Evolutionary conservation across 1,284 basidiomycete species (phyloP).

Genomic region (Puccinia horiana): DNA sequence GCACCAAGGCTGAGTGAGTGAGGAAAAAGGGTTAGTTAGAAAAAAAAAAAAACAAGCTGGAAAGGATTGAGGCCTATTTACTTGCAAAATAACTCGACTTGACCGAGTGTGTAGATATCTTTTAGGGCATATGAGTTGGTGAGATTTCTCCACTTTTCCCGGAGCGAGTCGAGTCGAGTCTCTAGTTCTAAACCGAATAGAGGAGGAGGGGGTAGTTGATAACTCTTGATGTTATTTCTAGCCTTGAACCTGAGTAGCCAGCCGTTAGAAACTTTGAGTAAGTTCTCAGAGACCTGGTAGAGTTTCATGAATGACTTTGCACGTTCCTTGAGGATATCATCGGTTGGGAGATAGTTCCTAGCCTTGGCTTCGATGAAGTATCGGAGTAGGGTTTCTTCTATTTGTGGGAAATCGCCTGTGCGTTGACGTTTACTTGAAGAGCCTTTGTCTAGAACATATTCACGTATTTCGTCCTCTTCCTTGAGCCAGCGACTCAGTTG

Average conservation of each 20-base stretch:
- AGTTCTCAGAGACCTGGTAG: constrained; percentile 9
- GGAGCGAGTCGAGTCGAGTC: not conserved
- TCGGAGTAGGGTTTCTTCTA: constrained; percentile 36
- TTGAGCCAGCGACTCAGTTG: constrained; percentile 47
- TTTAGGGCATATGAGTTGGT: constrained; percentile 23
- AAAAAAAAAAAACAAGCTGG: not conserved
- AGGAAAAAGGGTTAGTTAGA: not conserved
- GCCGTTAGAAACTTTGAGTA: constrained; percentile 32
- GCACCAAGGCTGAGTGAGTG: constrained; percentile 21
- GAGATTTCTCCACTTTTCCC: constrained; percentile 1
- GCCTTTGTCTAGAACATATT: constrained; percentile 42
- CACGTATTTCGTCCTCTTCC: constrained; percentile 39
- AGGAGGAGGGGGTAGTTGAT: constrained; percentile 8
- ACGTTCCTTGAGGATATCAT: constrained; percentile 40
- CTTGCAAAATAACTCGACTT: constrained; percentile 41
- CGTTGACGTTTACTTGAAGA: constrained; percentile 41
- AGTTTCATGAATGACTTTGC: constrained; percentile 40
- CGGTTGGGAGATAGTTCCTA: not conserved
- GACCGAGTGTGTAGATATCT: constrained; percentile 32
- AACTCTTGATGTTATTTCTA: constrained; percentile 38
- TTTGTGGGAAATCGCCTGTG: constrained; percentile 37
- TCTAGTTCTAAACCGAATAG: not conserved
- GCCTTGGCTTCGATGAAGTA: constrained; percentile 40
- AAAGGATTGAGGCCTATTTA: not conserved
- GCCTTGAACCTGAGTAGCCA: constrained; percentile 37